Evolutionary conservation across 306 rosid genomes (phyloP).

Genomic region (Quercus parvula): DNA sequence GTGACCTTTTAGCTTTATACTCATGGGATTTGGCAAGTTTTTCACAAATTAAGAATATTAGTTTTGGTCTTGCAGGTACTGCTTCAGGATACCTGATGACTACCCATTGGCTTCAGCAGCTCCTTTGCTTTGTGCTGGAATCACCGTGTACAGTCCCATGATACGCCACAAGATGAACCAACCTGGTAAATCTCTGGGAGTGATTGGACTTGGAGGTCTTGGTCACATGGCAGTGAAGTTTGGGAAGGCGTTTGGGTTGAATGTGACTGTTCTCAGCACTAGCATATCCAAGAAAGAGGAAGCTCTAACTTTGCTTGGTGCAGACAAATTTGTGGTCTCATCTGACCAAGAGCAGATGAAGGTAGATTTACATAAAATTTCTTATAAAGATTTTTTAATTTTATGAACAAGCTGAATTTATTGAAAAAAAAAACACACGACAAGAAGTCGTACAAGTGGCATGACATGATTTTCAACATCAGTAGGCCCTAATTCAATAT

Average conservation of each 20-base stretch:
- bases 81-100: conserved; percentile 62
- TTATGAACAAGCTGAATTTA: background rate
- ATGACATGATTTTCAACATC: background rate
- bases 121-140: conserved; percentile 91
- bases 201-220: no score
- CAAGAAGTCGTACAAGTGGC: background rate
- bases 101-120: conserved; percentile 84
- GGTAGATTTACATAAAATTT: conserved; percentile 30
- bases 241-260: conserved; percentile 77
- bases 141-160: conserved; percentile 85
- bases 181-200: no score
- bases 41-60: no score
- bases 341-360: conserved; percentile 64
- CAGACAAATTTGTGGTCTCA: conserved; percentile 68
- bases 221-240: no score
- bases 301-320: conserved; percentile 64
- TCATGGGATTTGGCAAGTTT: no score
- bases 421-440: no score
- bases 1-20: no score
- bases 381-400: conserved; percentile 9
- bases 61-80: conserved; percentile 50
- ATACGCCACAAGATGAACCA: conserved; percentile 78
- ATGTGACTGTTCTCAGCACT: conserved; percentile 72
- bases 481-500: no score
- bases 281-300: conserved; percentile 80